These are phyloP conservation scores for Xylaria palmicola DNA, from an alignment of 495 filamentous ascomycete species.

Conservation along the genomic window DNA sequence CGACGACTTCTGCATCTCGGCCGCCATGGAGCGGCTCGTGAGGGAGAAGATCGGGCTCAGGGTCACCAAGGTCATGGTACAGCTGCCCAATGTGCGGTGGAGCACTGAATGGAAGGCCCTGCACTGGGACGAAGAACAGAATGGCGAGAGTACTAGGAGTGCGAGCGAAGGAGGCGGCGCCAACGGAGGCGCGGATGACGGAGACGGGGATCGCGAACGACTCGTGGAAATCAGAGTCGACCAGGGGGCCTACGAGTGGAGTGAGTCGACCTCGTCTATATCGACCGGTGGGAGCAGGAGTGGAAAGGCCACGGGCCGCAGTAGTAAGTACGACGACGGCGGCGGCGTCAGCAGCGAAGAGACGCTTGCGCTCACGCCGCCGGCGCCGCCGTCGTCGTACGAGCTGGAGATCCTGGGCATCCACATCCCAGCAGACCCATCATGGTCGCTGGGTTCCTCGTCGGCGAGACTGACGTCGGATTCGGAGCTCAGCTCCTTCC, in stretches of 20 bases:
- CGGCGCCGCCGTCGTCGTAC: background rate
- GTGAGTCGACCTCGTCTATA: background rate
- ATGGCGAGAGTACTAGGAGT: background rate
- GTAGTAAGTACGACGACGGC: background rate
- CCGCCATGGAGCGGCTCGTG: constrained; percentile 23
- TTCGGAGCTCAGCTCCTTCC: background rate
- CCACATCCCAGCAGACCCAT: background rate
- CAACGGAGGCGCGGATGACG: background rate
- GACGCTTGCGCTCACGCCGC: background rate
- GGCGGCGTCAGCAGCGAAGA: background rate
- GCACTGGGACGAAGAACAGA: constrained; percentile 19
- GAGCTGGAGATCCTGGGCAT: background rate
- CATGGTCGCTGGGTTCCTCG: background rate
- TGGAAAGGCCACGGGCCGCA: background rate
- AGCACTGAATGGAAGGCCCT: constrained; percentile 20
- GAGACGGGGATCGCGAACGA: background rate
- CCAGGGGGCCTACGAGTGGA: background rate
- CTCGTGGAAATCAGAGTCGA: background rate
- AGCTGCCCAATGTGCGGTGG: constrained; percentile 21
- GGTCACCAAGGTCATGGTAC: constrained; percentile 22
- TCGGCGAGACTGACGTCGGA: background rate
- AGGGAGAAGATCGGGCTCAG: constrained; percentile 22
- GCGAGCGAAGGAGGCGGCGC: too few species aligned
- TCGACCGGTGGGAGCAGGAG: background rate
- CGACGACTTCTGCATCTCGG: constrained; percentile 28